Percentiles rank a stretch among this genome's conserved stretches.
Evolutionary conservation across 306 rosid species (phyloP).

Genomic region (Boehmeria nivea): DNA sequence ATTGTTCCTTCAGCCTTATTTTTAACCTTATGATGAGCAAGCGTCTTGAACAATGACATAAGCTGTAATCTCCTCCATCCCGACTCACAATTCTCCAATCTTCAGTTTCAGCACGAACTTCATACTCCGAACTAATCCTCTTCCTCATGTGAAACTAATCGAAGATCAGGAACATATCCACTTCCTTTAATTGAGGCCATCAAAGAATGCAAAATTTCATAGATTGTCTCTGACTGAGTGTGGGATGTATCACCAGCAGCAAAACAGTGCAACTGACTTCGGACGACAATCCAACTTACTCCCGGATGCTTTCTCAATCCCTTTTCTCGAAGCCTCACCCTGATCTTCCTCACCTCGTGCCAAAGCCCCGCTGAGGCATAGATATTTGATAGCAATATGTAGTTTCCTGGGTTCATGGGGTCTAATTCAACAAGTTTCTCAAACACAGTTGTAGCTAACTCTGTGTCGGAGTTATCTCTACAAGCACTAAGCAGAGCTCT

Average conservation of each 20-base stretch:
- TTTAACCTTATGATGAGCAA: too few relatives aligned
- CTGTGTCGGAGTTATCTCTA: constrained; percentile 17
- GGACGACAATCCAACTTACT: constrained; percentile 41
- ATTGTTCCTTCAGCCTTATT: neutral
- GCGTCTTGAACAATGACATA: neutral
- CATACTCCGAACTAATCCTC: constrained; percentile 8
- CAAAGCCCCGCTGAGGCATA: constrained; percentile 40
- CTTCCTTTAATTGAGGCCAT: constrained; percentile 25
- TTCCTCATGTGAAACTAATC: constrained; percentile 18
- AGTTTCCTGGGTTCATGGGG: constrained; percentile 41
- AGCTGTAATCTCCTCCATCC: neutral
- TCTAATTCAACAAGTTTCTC: constrained; percentile 40
- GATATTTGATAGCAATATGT: constrained; percentile 38
- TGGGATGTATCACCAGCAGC: constrained; percentile 34
- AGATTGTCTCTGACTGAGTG: constrained; percentile 26
- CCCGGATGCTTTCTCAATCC: constrained; percentile 35
- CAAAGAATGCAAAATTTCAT: constrained; percentile 32
- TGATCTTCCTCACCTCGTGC: constrained; percentile 29
- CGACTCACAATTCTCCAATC: neutral
- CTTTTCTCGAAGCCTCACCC: constrained; percentile 32
- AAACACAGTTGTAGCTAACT: constrained; percentile 28
- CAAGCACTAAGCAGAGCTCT: constrained; percentile 49
- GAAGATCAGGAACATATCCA: constrained; percentile 23
- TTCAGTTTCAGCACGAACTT: neutral
- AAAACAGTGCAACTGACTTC: constrained; percentile 29